Evolutionary conservation across 257 asterid species (phyloP).

Genomic region (Petunia secreta): DNA sequence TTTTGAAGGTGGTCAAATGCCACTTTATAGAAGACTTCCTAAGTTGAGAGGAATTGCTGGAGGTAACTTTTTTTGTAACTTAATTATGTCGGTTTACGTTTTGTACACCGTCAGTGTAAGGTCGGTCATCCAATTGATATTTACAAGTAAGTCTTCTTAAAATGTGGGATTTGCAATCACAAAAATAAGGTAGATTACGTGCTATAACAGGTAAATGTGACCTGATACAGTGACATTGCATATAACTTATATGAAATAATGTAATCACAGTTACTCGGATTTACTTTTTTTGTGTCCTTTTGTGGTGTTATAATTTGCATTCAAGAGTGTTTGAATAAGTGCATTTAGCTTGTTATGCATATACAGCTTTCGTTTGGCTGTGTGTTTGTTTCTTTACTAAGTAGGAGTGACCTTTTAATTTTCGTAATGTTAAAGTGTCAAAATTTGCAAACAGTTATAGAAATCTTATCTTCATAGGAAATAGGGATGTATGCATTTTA

Average conservation of each 20-base stretch:
- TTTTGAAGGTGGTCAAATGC: slow-evolving; percentile 94
- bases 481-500: neutral
- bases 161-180: too few species aligned
- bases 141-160: too few species aligned
- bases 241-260: too few species aligned
- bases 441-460: neutral
- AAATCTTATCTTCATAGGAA: neutral
- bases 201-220: too few species aligned
- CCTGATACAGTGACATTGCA: too few species aligned
- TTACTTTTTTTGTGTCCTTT: neutral
- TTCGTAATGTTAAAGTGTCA: neutral
- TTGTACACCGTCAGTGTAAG: too few species aligned
- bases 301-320: neutral
- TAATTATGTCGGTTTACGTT: neutral
- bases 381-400: neutral
- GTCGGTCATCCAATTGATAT: too few species aligned
- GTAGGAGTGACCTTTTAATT: neutral
- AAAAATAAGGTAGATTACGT: too few species aligned
- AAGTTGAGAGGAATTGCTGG: slow-evolving; percentile 96
- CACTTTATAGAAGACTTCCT: slow-evolving; percentile 79
- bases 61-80: slow-evolving; percentile 51
- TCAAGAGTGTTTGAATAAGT: neutral
- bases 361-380: neutral
- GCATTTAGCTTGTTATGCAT: neutral
- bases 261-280: neutral